phyloP scores from a whole-genome alignment of 2,329 filamentous ascomycete species.

The Rutstroemia sp. region DNA sequence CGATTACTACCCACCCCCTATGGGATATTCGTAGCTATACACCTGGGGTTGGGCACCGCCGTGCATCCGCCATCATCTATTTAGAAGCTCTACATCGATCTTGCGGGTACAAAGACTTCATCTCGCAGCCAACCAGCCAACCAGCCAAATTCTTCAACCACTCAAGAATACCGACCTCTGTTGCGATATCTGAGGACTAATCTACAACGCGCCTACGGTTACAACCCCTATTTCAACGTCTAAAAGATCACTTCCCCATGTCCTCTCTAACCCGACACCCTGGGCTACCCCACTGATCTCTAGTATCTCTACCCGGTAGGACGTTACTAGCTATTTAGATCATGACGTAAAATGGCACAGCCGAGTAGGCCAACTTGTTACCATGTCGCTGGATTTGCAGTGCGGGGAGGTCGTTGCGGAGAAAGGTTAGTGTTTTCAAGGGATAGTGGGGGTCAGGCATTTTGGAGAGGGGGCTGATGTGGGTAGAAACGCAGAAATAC shows the following conservation, averaged over 20 bases:
- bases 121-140: no score
- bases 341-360: constrained; percentile 43
- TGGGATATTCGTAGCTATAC: no score
- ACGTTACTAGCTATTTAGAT: constrained; percentile 46
- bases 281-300: constrained; percentile 30
- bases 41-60: no score
- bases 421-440: constrained; percentile 39
- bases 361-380: constrained; percentile 27
- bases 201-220: no score
- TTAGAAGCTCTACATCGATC: no score
- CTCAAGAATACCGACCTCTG: no score
- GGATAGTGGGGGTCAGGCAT: constrained; percentile 30
- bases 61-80: no score
- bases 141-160: no score
- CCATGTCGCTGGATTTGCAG: constrained; percentile 19
- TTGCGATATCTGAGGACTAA: no score
- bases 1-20: no score
- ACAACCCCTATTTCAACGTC: constrained; percentile 43
- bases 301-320: constrained; percentile 35
- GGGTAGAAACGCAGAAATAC: constrained; percentile 33
- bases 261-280: constrained; percentile 32
- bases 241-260: constrained; percentile 41
- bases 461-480: constrained; percentile 33
- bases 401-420: constrained; percentile 12
- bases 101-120: no score